phyloP scores from a whole-genome alignment of 805 yeast genomes.

The Wickerhamiella azyma region DNA sequence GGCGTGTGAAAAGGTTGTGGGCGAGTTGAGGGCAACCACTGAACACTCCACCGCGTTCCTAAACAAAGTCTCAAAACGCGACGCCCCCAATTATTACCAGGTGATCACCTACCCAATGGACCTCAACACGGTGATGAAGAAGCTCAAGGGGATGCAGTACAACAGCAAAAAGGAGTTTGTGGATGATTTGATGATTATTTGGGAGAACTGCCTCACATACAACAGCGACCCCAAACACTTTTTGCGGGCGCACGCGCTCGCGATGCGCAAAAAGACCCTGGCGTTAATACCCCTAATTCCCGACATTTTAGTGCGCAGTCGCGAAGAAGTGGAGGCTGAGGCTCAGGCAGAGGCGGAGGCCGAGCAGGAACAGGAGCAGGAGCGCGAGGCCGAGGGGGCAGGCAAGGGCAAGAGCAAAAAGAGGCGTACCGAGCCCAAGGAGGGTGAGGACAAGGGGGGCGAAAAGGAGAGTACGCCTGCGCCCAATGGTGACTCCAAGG shows the following conservation, averaged over 20 bases:
- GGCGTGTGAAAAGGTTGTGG: conserved; percentile 89
- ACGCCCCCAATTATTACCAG: conserved; percentile 91
- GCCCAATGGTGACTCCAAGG: no score
- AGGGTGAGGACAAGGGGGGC: neutral
- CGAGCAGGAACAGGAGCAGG: conserved; percentile 15
- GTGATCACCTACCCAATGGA: conserved; percentile 94
- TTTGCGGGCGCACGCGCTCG: conserved; percentile 78
- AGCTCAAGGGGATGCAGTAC: conserved; percentile 70
- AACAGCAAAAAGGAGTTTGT: conserved; percentile 77
- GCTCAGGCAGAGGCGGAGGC: conserved; percentile 21
- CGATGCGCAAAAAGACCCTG: conserved; percentile 85
- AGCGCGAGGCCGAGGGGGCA: conserved; percentile 10
- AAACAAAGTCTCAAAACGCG: conserved; percentile 92
- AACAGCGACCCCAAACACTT: conserved; percentile 93
- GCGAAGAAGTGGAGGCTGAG: conserved; percentile 30
- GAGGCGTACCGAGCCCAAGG: conserved; percentile 7
- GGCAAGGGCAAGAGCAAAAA: conserved; percentile 14
- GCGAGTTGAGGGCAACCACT: conserved; percentile 79
- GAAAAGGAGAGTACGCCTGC: neutral
- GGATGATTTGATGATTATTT: conserved; percentile 87
- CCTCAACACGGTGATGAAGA: conserved; percentile 82
- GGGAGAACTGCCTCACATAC: conserved; percentile 87
- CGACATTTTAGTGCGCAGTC: conserved; percentile 58
- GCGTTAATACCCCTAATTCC: conserved; percentile 76
- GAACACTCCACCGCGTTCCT: conserved; percentile 94